A percentile compares a stretch with the other conserved stretches of the same genome.
Conservation (phyloP, 306 rosid genomes). For the Potentilla sterilis region DNA sequence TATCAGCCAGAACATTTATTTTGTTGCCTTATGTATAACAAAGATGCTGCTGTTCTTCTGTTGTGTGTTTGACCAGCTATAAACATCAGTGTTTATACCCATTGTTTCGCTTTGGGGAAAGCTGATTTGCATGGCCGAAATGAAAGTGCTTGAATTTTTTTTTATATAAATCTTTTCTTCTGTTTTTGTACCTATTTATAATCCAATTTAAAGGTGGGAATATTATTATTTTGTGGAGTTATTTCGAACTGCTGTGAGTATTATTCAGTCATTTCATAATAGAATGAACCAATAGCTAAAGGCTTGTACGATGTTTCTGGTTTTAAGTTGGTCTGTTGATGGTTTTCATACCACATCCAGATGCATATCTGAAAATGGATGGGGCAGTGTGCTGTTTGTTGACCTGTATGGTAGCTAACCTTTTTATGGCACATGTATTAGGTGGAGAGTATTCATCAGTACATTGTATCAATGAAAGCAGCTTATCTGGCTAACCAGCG, state of each 20-base stretch:
- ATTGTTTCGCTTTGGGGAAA: background rate
- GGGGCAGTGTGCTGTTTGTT: constrained; percentile 16
- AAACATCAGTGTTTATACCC: background rate
- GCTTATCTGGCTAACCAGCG: constrained; percentile 89
- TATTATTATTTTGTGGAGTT: background rate
- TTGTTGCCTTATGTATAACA: background rate
- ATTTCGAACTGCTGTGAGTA: background rate
- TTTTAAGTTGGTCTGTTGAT: background rate
- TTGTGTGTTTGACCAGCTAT: background rate
- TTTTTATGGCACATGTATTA: constrained; percentile 35
- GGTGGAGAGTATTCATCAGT: constrained; percentile 96
- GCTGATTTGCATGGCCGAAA: background rate
- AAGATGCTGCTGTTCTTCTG: background rate
- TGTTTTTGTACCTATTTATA: background rate
- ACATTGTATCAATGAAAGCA: constrained; percentile 85
- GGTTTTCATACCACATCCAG: background rate
- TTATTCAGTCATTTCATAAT: background rate
- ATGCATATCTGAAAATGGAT: constrained; percentile 7
- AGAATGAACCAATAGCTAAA: background rate
- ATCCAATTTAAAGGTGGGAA: background rate
- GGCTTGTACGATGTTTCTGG: background rate
- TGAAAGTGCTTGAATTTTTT: background rate
- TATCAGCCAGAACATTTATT: background rate
- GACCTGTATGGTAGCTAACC: constrained; percentile 24
- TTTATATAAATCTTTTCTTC: background rate